Base-by-base conservation (phyloP, 2,329 filamentous ascomycete genomes). In the Albophoma yamanashiensis region DNA sequence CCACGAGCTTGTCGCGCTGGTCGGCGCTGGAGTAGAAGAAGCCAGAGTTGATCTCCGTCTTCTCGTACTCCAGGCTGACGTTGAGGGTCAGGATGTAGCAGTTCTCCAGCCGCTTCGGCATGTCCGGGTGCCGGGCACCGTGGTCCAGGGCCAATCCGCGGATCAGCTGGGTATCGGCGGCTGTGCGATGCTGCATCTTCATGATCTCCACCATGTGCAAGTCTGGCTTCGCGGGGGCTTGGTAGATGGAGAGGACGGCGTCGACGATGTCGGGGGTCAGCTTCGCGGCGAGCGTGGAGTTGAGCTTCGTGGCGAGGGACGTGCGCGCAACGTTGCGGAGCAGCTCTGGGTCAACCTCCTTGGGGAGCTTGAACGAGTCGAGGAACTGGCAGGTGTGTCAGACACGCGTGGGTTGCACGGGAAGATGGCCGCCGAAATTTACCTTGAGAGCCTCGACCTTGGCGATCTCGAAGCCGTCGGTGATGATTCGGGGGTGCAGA, bases 161-260 rank as follows among this genome's bases (percentile, higher is more conserved):
- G 74, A 99, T 97, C 62, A 99, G 85, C 75, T 96, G 92, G 60
- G 94, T 99, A 75, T 99, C 94, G 39, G 94, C 91, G 61, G 93
- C 92, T 58, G 91, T 92, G 67, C 93, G 89, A 79, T 99, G 94
- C 79, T 99, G 94, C 93, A 99, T 97, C 75, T 96, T 97, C 94
- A 99, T 99, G 69, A 99, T 97, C 78, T 99, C 94, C 66, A 99
- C 84, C 94, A 99, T 99, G 80, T 97, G 93, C 70, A 99, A 77
- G 77, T 99, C 94, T 60, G 95, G 95, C 79, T 97, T 97, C 64
- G 85, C 86, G 34, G 91, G 91, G 22, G 90, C 80, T 74, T 92
- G 84, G 80, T 97, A 92, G 74, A 99, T 99, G 65, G 94, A 85
- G 60, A 99, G 86, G 56, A 99, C 94, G 62, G 94, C 90, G 73